A percentile compares a stretch with the other conserved stretches of the same genome.
Evolutionary conservation across 306 rosid species (phyloP).

Genomic region (Comarum palustre): DNA sequence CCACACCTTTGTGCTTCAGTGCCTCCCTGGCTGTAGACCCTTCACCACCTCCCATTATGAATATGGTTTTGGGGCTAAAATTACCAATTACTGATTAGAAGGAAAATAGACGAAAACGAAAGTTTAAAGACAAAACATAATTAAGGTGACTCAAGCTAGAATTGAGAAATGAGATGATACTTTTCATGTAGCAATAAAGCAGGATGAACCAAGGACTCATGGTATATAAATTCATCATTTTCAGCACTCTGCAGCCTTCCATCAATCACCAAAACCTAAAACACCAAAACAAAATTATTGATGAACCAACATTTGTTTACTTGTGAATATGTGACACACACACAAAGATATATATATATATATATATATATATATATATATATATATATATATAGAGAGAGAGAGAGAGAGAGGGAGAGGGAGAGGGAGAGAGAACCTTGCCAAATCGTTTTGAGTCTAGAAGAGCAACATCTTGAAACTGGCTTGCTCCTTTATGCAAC

Average conservation of each 20-base stretch:
- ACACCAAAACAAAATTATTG: neutral
- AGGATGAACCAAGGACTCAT: slow-evolving; percentile 41
- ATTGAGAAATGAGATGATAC: slow-evolving; percentile 9
- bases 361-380: neutral
- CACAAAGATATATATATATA: neutral
- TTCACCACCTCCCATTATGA: slow-evolving; percentile 41
- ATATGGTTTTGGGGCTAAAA: slow-evolving; percentile 32
- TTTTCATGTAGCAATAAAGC: slow-evolving; percentile 29
- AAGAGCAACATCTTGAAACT: slow-evolving; percentile 30
- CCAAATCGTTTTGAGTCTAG: slow-evolving; percentile 34
- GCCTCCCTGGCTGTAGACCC: slow-evolving; percentile 34
- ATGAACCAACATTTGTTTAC: neutral
- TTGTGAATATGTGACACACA: neutral
- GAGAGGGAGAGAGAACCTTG: slow-evolving; percentile 21
- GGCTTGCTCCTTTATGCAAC: slow-evolving; percentile 22
- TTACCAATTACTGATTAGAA: neutral
- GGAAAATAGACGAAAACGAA: neutral
- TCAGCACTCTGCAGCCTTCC: slow-evolving; percentile 42
- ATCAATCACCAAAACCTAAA: slow-evolving; percentile 34
- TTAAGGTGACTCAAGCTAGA: neutral
- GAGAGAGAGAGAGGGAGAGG: no score
- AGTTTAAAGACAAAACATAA: no score
- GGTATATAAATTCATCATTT: slow-evolving; percentile 36
- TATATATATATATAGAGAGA: neutral
- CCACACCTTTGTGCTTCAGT: slow-evolving; percentile 25